Evolutionary conservation across 108 stramenopile genomes (phyloP), one percentile per base, ranked within the genome.

Genomic region (Phaeodactylum tricornutum): DNA sequence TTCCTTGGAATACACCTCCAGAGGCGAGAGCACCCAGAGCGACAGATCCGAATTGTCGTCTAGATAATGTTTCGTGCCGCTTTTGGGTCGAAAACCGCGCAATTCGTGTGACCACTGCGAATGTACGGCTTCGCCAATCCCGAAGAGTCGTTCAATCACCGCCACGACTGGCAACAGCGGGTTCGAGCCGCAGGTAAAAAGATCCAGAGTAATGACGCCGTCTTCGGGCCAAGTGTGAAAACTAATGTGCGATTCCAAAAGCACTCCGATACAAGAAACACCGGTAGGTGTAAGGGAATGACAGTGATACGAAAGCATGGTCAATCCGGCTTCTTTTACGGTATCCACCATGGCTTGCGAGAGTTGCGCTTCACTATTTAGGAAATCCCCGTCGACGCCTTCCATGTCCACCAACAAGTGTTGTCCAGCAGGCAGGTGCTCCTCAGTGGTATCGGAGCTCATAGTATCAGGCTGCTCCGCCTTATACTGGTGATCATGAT

Each of bases 181-280:
- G 6, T 80, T 83, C 43, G 64, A 53, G n/a, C 81, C 80, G 41
- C 71, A 72, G 14, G 91, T 88, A 55, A 87, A 87, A 34, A 92
- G 37, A 62, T 92, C 91, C 14, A 92, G 50, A 1, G 81, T 81
- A 43, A 85, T 83, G 43, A 84, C 83, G 20, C 91, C 91, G 45
- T 84, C 83, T 16, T 83, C 81, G 32, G 91, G 91, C 91, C 86
- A 88, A 7, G 91, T 88, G 62, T 92, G 91, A 46, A 87, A 84
- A 11, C 65, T 57, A 61, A 92, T 81, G 55, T 92, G 91, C 47
- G 57, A 59, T 47, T 92, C 86, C 17, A 85, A 47, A 50, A 92
- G 54, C n/a, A 86, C 81, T 3, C 81, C 91, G 20, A 92, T 84
- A 53, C 83, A 85, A 50, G 64, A 64, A 6, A 87, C 86, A 16